A percentile compares a stretch with the other conserved stretches of the same genome.
phyloP scores from a whole-genome alignment of 1,284 basidiomycete species.

The Microbotryum scabiosae region DNA sequence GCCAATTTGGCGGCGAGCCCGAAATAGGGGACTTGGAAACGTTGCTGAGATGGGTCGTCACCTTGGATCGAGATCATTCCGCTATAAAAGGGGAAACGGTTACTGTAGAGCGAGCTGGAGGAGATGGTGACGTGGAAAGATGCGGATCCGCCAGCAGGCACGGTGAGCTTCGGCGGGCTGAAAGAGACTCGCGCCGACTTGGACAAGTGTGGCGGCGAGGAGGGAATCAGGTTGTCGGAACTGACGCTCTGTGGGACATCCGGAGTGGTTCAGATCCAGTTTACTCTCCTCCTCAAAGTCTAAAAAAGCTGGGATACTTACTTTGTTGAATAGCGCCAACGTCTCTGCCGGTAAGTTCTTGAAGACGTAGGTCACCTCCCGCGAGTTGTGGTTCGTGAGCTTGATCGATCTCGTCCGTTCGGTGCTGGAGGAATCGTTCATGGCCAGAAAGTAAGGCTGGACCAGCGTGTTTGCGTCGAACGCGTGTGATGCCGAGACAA shows the following conservation, averaged over 20 bases:
- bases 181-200: background rate
- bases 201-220: too few relatives aligned
- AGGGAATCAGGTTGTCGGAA: too few relatives aligned
- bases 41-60: too few relatives aligned
- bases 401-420: slow-evolving; percentile 41
- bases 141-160: slow-evolving; percentile 4
- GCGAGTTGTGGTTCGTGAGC: slow-evolving; percentile 33
- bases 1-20: slow-evolving; percentile 19
- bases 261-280: too few relatives aligned
- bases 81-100: slow-evolving; percentile 28
- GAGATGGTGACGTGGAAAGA: slow-evolving; percentile 7
- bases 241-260: too few relatives aligned
- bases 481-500: slow-evolving; percentile 42
- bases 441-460: slow-evolving; percentile 52
- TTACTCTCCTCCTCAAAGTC: too few relatives aligned
- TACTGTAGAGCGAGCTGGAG: background rate
- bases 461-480: slow-evolving; percentile 52
- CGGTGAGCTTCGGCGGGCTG: background rate
- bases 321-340: background rate
- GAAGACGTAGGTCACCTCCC: slow-evolving; percentile 12
- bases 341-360: background rate
- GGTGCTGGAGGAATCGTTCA: slow-evolving; percentile 63
- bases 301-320: too few relatives aligned
- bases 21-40: slow-evolving; percentile 23
- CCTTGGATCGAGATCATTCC: slow-evolving; percentile 18